Base-by-base conservation (phyloP, 768 basidiomycete species). In the Lentinula aciculospora region DNA sequence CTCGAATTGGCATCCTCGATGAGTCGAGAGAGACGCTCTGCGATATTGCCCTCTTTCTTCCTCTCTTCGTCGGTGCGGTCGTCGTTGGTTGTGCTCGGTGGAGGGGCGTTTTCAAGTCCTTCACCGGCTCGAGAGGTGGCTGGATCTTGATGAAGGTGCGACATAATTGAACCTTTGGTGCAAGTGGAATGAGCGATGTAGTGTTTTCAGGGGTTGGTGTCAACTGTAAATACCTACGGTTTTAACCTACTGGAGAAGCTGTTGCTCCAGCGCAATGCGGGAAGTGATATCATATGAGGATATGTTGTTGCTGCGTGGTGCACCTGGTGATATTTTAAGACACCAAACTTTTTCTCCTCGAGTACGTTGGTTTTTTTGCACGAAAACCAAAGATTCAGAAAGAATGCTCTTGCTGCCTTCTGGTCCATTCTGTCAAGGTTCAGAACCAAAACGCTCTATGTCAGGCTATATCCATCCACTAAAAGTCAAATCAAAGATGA, bases 1-100 rank as follows among this genome's bases (percentile, higher is more conserved):
- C 67, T 65, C 10, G 58, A 40, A 58, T 72, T 73, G 5, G 73
- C 71, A 57, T 69, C 65, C 47, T 74, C 72, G 58, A 74, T 71
- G 53, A 73, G 60, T 7, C 64, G 25, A 28, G 73, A 71, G 34
- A 74, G 70, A 31, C 72, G 71, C 27, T 68, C 65, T 2, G 73
- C 72, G 32, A 73, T 68, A 48, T 66, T 61, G 13, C 63, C 64
- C 59, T 71, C 62, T 4, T 46, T 49, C 45, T 69, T 54, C 47
- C 60, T 32, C 13, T 73, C 63, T 19, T 68, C 62, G n/a, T 66
- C 63, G 3, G 62, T 61, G 53, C 67, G 65, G 13, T 59, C 27
- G 40, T 65, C 66, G 19, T 27, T 57, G 19, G 46, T 57, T 4
- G 27, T 40, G 44, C 56, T 57, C 12, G 31, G 45, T 13, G 56